A percentile compares a stretch with the other conserved stretches of the same genome.
Evolutionary conservation across 805 yeast species (phyloP).

Genomic region (Torulaspora indica): DNA sequence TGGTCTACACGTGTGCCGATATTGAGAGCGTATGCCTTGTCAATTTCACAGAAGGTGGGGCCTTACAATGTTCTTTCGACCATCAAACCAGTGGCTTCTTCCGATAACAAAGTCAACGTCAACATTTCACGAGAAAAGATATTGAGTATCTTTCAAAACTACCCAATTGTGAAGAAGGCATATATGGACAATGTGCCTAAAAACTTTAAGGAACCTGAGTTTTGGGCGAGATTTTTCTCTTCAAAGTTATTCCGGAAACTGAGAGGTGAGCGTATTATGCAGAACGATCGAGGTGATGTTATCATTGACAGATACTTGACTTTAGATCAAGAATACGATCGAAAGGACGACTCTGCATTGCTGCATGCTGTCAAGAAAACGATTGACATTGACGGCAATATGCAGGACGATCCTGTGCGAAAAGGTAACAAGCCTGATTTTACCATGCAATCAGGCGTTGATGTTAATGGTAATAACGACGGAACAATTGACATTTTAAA

Average conservation of each 20-base stretch:
- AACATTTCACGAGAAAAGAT: constrained; percentile 88
- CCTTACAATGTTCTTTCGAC: constrained; percentile 92
- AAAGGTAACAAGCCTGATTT: constrained; percentile 81
- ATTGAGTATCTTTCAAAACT: constrained; percentile 82
- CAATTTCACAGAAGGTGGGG: constrained; percentile 80
- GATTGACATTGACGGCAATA: constrained; percentile 76
- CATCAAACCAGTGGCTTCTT: constrained; percentile 86
- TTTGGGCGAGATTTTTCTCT: constrained; percentile 94
- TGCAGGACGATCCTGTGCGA: constrained; percentile 69
- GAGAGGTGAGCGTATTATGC: constrained; percentile 79
- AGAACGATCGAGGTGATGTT: constrained; percentile 75
- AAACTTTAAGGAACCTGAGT: constrained; percentile 74
- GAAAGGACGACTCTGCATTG: constrained; percentile 41
- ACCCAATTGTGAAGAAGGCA: constrained; percentile 86
- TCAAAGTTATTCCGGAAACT: constrained; percentile 82
- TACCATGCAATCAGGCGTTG: constrained; percentile 65
- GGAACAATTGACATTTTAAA: constrained; percentile 65
- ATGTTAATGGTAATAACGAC: constrained; percentile 53
- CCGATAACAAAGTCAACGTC: constrained; percentile 90
- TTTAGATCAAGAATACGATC: constrained; percentile 55
- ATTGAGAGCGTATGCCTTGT: constrained; percentile 78
- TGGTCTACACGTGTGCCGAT: constrained; percentile 81
- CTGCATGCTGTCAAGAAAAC: constrained; percentile 57
- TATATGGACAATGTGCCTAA: constrained; percentile 89
- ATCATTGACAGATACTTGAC: constrained; percentile 79